Base-by-base conservation (phyloP, 805 yeast species). In the Suhomyces tanzawaensis region DNA sequence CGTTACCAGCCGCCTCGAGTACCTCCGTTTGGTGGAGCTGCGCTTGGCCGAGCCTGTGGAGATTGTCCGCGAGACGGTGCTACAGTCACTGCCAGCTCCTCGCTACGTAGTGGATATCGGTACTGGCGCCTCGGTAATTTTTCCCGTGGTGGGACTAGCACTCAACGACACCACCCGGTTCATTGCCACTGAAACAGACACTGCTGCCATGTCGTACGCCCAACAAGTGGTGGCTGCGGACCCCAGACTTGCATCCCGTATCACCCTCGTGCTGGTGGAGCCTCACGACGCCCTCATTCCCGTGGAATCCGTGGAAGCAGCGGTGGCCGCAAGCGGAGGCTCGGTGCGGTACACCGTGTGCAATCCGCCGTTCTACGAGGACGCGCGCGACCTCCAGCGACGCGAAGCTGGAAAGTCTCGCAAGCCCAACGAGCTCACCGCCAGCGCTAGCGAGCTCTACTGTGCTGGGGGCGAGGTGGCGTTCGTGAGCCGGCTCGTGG, bases 301-400 rank as follows among this genome's bases (percentile, higher is more conserved):
- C 19, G 18, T 15, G 30, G 19, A 8, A 9, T 8, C 7, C 7
- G 24, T 21, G 24, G 24, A 21, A 21, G 7, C 24, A 11, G 9
- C 7, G 11, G 7, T 21, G 11, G 24, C 9, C 24, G n/a, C n/a
- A 9, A 24, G 13, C 6, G 12, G 6, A 5, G n/a, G 6, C 5
- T 5, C 27, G 3, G 29, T 35, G 11, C 15, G 37, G 31, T 49
- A 49, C 26, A 40, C 48, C 3, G 38, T 52, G 12, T 52, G 57
- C 35, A 52, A 52, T 29, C 57, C 57, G 3, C 57, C 57, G 4
- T 52, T 52, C 31, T 52, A 52, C 40, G 12, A 29, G 19, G 34
- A 35, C 28, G 12, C 9, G 7, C 22, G 31, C 4, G 52, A 49
- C 11, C 28, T 35, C 7, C 23, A 23, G 14, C 36, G 16, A 12